Evolutionary conservation across 768 basidiomycete species (phyloP), one percentile per base, ranked within the genome.

Genomic region (Trichaptum fuscoviolaceum): DNA sequence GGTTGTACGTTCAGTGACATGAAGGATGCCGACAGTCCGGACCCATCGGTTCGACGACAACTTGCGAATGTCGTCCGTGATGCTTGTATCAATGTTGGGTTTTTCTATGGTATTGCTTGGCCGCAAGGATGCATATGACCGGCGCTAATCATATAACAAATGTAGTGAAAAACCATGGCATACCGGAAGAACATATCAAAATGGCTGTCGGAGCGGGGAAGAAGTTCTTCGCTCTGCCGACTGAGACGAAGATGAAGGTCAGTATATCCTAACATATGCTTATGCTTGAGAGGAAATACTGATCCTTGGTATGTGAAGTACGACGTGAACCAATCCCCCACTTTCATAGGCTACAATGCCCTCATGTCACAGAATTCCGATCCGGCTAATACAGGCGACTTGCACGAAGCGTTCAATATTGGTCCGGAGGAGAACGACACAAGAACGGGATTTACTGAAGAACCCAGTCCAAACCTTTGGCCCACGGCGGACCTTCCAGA

Each of bases 331-430:
- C 30, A 30, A 30, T 30, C 30, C 4, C 30, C 30, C 30, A 89
- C 88, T 72, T 96, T 93, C 80, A 92, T 89, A 72, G 90, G 90
- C 23, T 92, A 91, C 75, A 88, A 81, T 64, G 84, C 87, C 2
- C 74, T 93, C 1, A 79, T 89, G 7, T 88, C 87, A 65, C 86
- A 85, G 63, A 93, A 93, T 73, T 90, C 87, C 64, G 84, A 95
- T 70, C 87, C 91, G 0, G 80, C 84, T 20, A 84, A 85, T 62
- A 78, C 84, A n/a, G 95, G 95, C 0, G 95, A 98, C 73, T 76
- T 96, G 64, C 93, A 96, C 73, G 95, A 98, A 74, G 94, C 90
- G 2, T 96, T 95, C 74, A 90, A 95, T 70, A 82, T 96, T 66
- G 92, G 93, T 2, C 89, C 85, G 83, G 90, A 93, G 73, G 76